Conservation (phyloP, 1,284 basidiomycete genomes). For the Ganoderma meredithae region DNA sequence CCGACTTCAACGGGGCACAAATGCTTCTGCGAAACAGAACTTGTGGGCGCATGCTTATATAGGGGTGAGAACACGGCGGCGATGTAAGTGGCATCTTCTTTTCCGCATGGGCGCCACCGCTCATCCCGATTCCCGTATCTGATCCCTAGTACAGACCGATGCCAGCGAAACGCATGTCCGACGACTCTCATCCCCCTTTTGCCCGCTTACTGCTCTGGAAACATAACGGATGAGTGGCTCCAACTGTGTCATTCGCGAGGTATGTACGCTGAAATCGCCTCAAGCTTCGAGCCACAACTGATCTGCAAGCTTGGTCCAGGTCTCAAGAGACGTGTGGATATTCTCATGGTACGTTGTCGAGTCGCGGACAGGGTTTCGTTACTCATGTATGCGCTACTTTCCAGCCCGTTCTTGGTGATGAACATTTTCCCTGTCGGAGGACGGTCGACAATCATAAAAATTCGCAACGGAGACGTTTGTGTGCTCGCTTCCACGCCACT, state of each 20-base stretch:
- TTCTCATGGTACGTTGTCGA: slow-evolving; percentile 65
- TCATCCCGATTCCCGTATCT: neutral
- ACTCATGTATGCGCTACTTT: neutral
- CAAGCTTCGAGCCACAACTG: neutral
- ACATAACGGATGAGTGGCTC: neutral
- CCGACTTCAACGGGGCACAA: too few species aligned
- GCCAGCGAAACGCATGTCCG: neutral
- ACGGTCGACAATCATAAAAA: slow-evolving; percentile 82
- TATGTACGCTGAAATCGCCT: neutral
- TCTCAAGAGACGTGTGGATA: slow-evolving; percentile 69
- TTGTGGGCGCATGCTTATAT: too few species aligned
- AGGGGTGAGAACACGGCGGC: too few species aligned
- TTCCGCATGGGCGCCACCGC: neutral
- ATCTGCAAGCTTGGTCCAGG: slow-evolving; percentile 45
- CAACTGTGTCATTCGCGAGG: slow-evolving; percentile 2
- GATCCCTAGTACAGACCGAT: neutral
- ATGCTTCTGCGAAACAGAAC: too few species aligned
- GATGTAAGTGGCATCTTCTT: neutral
- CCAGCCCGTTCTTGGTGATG: slow-evolving; percentile 73
- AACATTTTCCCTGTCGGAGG: slow-evolving; percentile 80
- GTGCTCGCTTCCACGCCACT: slow-evolving; percentile 87
- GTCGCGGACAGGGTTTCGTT: neutral
- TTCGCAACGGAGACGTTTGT: slow-evolving; percentile 80
- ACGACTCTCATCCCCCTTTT: neutral
- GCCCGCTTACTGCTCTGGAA: neutral